Base-by-base conservation (phyloP, 2,329 filamentous ascomycete species). In the Ambrosiella beaveri region DNA sequence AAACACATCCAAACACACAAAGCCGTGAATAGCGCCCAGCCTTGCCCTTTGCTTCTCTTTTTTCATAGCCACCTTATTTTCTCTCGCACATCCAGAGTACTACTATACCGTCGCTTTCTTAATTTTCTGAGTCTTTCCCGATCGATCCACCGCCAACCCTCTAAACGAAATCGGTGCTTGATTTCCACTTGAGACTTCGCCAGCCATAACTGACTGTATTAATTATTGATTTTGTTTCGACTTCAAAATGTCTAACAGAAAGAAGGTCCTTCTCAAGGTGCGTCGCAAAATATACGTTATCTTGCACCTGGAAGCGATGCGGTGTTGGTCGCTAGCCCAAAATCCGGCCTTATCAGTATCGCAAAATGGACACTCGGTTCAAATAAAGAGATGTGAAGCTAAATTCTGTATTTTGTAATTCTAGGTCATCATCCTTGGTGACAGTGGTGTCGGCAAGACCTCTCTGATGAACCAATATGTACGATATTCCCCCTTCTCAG, bases 401-500 rank as follows among this genome's bases (percentile, higher is more conserved):
- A 59, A 54, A 41, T 7, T n/a, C 44, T 45, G 37, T 47, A n/a
- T 54, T 37, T 47, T n/a, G 7, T 36, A 40, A 7, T n/a, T 51
- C 12, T 66, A 97, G 91, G 90, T 98, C 68, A 98, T 98, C 68
- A 97, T 98, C 74, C 84, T 98, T 65, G 93, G 93, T 66, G 93
- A 98, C 73, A 97, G 91, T 73, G 93, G 93, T 74, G 93, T 98
- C 62, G 93, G 93, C 71, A 98, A 98, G 80, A 98, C 93, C 62
- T 96, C 89, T 73, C 83, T 98, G 81, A 98, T 98, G 93, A 98
- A 98, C 76, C 93, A 98, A 97, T 98, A 97, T 87, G 93, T 97
- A 82, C 71, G 86, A 66, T 53, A 59, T 62, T 62, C 38, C 57
- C 57, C 60, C 58, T 61, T 51, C 47, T 9, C 13, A 9, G 12